These are phyloP conservation scores for Lupinus albus DNA, from an alignment of 306 rosid genomes.

Conservation along the genomic window DNA sequence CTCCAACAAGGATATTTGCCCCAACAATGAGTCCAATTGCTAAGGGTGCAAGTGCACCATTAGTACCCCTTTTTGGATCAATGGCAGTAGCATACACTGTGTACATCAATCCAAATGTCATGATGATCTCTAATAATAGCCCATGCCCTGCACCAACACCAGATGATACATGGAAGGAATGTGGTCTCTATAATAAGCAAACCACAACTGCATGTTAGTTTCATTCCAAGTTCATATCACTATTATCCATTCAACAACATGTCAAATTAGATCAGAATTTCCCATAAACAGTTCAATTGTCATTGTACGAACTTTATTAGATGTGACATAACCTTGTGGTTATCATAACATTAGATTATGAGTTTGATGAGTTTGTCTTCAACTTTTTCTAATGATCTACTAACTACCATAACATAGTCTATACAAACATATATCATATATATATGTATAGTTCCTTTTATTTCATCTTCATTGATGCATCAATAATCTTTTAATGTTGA, in stretches of 20 bases:
- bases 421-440: too few species aligned
- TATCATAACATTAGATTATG: background rate
- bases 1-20: constrained; percentile 84
- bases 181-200: constrained; percentile 61
- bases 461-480: background rate
- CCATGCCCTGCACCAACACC: constrained; percentile 65
- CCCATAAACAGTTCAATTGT: background rate
- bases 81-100: constrained; percentile 80
- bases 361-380: background rate
- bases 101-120: constrained; percentile 86
- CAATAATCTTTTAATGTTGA: too few species aligned
- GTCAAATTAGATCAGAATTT: background rate
- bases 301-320: background rate
- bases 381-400: background rate
- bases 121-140: constrained; percentile 65
- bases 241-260: background rate
- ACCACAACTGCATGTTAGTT: constrained; percentile 23
- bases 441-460: too few species aligned
- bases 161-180: constrained; percentile 54
- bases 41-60: constrained; percentile 71
- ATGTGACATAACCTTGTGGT: background rate
- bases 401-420: background rate
- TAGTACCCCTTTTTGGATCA: constrained; percentile 81
- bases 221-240: background rate
- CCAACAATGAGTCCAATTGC: constrained; percentile 85